Conservation (phyloP, 129 eudicot species). For the Arctium lappa region DNA sequence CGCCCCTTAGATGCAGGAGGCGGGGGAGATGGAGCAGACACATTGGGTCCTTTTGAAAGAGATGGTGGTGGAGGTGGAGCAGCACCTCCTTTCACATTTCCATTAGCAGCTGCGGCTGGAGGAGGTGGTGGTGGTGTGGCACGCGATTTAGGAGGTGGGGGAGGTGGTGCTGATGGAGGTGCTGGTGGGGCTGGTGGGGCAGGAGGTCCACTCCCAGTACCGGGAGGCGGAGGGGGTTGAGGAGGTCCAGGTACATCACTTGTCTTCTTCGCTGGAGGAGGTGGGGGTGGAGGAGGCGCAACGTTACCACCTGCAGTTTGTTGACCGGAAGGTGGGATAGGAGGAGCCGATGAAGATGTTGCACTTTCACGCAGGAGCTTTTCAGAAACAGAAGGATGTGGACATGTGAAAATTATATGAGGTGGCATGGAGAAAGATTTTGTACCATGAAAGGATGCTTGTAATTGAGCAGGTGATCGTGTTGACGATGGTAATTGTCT, state of each 20-base stretch:
- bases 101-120: constrained; percentile 16
- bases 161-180: constrained; percentile 28
- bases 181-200: constrained; percentile 42
- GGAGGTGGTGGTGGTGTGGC: constrained; percentile 30
- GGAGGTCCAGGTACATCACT: constrained; percentile 22
- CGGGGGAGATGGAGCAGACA: constrained; percentile 29
- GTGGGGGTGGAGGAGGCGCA: constrained; percentile 27
- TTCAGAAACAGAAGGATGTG: constrained; percentile 29
- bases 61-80: constrained; percentile 30
- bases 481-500: constrained; percentile 13
- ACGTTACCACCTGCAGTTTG: background rate
- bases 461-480: constrained; percentile 1
- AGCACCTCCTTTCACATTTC: constrained; percentile 25
- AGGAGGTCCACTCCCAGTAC: constrained; percentile 19
- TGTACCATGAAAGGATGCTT: constrained; percentile 10
- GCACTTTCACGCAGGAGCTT: constrained; percentile 12
- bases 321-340: background rate
- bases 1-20: constrained; percentile 51
- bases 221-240: constrained; percentile 12
- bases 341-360: constrained; percentile 17
- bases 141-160: constrained; percentile 14
- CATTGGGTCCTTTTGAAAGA: constrained; percentile 7
- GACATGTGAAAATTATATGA: constrained; percentile 31
- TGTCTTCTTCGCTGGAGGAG: constrained; percentile 17
- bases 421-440: constrained; percentile 17